Evolutionary conservation across 2,329 filamentous ascomycete species (phyloP), one percentile per base, ranked within the genome.

Genomic region (Cordyceps farinosa): DNA sequence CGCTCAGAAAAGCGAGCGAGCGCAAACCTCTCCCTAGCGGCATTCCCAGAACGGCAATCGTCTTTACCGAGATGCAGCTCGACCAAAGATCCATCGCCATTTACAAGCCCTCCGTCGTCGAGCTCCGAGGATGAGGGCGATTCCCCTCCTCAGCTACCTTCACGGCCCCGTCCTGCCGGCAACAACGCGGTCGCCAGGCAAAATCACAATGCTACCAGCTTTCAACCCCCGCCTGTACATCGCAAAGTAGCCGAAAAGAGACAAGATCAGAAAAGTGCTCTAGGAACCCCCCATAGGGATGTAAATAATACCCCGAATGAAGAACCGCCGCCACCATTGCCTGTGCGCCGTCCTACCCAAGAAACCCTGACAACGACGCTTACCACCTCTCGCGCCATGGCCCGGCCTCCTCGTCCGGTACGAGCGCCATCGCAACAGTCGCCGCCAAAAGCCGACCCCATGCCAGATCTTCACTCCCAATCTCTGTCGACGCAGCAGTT

Each of bases 91-190:
- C 72, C 87, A 0, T 97, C 94, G 1, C 93, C 94, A 0, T 97
- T 97, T 72, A 92, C 82, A 70, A 97, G 92, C 42, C 92, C 92
- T 22, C 92, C 93, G 0, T 38, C 55, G 2, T 88, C 87, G 68
- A 94, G 89, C 71, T 84, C 85, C 5, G 87, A 83, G 61, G 73
- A 79, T 0, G 79, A 82, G n/a, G 77, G 78, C n/a, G 77, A 78
- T n/a, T 76, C 78, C 7, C 80, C 80, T 8, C 82, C 84, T 1
- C 77, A 75, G 62, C 78, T 83, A 51, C 82, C 78, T 22, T 78
- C 74, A 7, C 77, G 83, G 13, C 82, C 82, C 52, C 82, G 83
- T 36, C 84, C 84, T 2, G 71, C 69, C 10, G 66, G 66, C 0
- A 69, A 64, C 36, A 69, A 71, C 29, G 65, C 63, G 4, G 62